These are phyloP conservation scores for Metschnikowia lunata DNA, from an alignment of 805 yeast genomes.

Conservation along the genomic window DNA sequence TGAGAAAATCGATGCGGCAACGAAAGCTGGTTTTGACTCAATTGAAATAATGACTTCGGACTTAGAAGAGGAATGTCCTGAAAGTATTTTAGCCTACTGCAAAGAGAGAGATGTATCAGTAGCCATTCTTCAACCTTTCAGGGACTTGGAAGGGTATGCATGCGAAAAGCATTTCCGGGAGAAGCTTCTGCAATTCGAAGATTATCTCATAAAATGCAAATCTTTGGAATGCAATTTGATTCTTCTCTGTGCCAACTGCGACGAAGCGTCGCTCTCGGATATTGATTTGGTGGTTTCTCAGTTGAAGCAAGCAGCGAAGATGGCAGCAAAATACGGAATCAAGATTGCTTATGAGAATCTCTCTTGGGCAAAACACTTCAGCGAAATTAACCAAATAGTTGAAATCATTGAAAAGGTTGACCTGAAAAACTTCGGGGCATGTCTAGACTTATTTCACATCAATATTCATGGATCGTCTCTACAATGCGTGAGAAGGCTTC, in stretches of 20 bases:
- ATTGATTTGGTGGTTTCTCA: conserved; percentile 11
- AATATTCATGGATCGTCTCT: conserved; percentile 3
- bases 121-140: conserved; percentile 15
- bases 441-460: conserved; percentile 27
- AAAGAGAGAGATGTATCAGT: conserved; percentile 4
- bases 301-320: conserved; percentile 11
- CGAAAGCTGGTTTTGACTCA: conserved; percentile 14
- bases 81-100: conserved; percentile 10
- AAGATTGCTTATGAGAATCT: conserved; percentile 24
- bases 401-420: conserved; percentile 18
- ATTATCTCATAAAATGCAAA: conserved; percentile 5
- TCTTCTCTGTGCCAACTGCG: conserved; percentile 14
- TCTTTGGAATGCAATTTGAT: conserved; percentile 10
- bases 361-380: conserved; percentile 22
- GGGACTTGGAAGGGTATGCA: conserved; percentile 15
- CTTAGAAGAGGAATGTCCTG: neutral
- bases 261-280: conserved; percentile 7
- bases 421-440: conserved; percentile 22
- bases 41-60: conserved; percentile 16
- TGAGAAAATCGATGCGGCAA: conserved; percentile 13
- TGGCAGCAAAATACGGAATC: conserved; percentile 14
- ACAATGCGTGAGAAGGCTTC: conserved; percentile 1
- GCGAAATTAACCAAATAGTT: conserved; percentile 16
- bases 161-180: conserved; percentile 3
- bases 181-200: conserved; percentile 10